A percentile compares a stretch with the other conserved stretches of the same genome.
Conservation (phyloP, 257 asterid species). For the Coffea canephora region DNA sequence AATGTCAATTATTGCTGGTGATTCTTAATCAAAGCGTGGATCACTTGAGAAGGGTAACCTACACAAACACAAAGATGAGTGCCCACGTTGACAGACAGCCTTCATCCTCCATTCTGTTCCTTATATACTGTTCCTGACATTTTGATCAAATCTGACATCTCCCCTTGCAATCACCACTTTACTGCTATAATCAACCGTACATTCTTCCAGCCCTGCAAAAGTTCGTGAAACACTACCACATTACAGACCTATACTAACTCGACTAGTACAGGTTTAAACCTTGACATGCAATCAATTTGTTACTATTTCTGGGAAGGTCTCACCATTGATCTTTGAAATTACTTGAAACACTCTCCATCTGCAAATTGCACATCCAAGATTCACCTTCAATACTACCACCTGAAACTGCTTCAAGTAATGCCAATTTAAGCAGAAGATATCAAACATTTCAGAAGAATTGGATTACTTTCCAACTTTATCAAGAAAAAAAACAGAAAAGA, state of each 20-base stretch:
- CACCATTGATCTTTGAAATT: constrained; percentile 23
- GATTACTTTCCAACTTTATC: neutral
- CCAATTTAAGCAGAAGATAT: neutral
- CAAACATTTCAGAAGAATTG: neutral
- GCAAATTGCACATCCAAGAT: constrained; percentile 29
- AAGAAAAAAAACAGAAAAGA: neutral
- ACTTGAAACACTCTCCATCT: constrained; percentile 22
- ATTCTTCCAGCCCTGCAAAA: constrained; percentile 28
- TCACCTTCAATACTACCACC: constrained; percentile 33
- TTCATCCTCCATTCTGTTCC: too few relatives aligned
- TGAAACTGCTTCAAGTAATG: constrained; percentile 24
- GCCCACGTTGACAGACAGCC: too few relatives aligned
- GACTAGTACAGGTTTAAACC: too few relatives aligned
- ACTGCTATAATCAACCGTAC: constrained; percentile 21
- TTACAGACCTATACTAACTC: neutral
- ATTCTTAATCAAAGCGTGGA: too few relatives aligned
- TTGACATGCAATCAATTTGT: too few relatives aligned
- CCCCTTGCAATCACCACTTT: constrained; percentile 23
- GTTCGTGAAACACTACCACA: neutral
- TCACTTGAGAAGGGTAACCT: too few relatives aligned
- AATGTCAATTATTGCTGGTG: too few relatives aligned
- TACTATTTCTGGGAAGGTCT: neutral
- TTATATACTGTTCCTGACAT: neutral
- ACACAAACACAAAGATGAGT: too few relatives aligned
- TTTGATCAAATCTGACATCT: constrained; percentile 8